Conservation (phyloP, 345 rosid genomes). For the Balakata baccata region DNA sequence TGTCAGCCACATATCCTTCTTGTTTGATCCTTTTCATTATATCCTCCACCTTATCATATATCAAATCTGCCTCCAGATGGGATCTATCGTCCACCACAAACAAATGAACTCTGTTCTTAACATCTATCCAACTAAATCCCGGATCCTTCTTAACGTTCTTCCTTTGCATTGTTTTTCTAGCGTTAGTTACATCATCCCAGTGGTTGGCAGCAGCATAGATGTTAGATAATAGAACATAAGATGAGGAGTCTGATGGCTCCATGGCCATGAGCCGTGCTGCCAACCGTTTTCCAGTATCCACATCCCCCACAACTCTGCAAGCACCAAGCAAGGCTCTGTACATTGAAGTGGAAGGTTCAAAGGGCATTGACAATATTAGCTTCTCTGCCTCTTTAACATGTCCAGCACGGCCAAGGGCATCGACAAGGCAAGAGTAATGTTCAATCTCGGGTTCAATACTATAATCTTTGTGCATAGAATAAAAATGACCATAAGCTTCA, state of each 20-base stretch:
- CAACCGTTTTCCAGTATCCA: constrained; percentile 45
- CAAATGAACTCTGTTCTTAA: constrained; percentile 43
- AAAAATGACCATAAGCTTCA: constrained; percentile 42
- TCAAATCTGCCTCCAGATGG: constrained; percentile 37
- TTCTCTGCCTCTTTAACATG: constrained; percentile 48
- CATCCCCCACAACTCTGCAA: constrained; percentile 48
- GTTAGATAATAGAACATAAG: constrained; percentile 54
- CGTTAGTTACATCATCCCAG: constrained; percentile 45
- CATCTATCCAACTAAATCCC: constrained; percentile 63
- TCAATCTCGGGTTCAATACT: constrained; percentile 55
- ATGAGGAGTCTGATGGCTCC: constrained; percentile 52
- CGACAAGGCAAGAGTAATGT: constrained; percentile 59
- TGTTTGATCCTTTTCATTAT: constrained; percentile 44
- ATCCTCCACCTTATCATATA: constrained; percentile 37
- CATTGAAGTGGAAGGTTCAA: constrained; percentile 57
- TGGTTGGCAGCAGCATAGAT: constrained; percentile 49
- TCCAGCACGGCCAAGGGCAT: constrained; percentile 63
- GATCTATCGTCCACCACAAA: constrained; percentile 53
- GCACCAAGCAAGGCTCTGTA: constrained; percentile 56
- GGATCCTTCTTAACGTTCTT: constrained; percentile 56
- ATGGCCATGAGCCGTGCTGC: constrained; percentile 46
- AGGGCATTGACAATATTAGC: constrained; percentile 47
- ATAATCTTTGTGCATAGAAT: constrained; percentile 41
- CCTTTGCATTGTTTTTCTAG: constrained; percentile 44
- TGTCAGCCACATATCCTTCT: constrained; percentile 53